Evolutionary conservation across 2,329 filamentous ascomycete species (phyloP).

Genomic region (Blastomyces parvus): DNA sequence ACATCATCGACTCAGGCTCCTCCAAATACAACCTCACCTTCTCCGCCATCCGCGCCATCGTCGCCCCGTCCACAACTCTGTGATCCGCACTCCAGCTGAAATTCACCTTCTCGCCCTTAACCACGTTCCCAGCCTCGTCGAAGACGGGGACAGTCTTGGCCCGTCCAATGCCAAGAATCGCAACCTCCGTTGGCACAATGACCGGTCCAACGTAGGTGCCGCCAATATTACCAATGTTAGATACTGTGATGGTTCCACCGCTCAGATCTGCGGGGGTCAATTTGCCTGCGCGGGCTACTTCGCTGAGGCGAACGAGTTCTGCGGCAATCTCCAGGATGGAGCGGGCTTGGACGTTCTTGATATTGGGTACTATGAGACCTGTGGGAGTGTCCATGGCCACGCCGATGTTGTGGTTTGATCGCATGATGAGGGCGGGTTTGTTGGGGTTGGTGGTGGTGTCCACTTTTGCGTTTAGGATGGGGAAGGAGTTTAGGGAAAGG

Average conservation of each 20-base stretch:
- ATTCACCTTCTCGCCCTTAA: slow-evolving; percentile 71
- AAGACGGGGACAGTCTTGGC: slow-evolving; percentile 76
- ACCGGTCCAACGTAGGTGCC: slow-evolving; percentile 87
- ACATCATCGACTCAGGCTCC: slow-evolving; percentile 75
- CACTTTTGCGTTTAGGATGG: slow-evolving; percentile 77
- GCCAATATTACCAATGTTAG: slow-evolving; percentile 92
- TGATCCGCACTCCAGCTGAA: slow-evolving; percentile 98
- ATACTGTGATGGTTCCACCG: slow-evolving; percentile 88
- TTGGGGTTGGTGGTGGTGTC: slow-evolving; percentile 49
- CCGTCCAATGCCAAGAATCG: slow-evolving; percentile 80
- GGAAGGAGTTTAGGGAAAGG: slow-evolving; percentile 68
- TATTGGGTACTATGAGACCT: slow-evolving; percentile 83
- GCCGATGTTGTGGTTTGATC: slow-evolving; percentile 85
- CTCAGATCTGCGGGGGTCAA: slow-evolving; percentile 64
- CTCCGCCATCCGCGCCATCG: slow-evolving; percentile 83
- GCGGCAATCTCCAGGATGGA: slow-evolving; percentile 69
- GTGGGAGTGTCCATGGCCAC: slow-evolving; percentile 88
- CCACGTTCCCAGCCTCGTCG: slow-evolving; percentile 46
- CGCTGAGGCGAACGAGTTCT: slow-evolving; percentile 65
- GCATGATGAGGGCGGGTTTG: slow-evolving; percentile 68
- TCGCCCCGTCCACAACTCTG: slow-evolving; percentile 85
- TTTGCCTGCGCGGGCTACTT: slow-evolving; percentile 63
- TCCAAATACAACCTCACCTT: slow-evolving; percentile 69
- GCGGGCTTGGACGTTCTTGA: slow-evolving; percentile 69
- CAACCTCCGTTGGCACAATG: slow-evolving; percentile 81